Conservation (phyloP, 2,329 filamentous ascomycete genomes). For the Fusarium globosum region DNA sequence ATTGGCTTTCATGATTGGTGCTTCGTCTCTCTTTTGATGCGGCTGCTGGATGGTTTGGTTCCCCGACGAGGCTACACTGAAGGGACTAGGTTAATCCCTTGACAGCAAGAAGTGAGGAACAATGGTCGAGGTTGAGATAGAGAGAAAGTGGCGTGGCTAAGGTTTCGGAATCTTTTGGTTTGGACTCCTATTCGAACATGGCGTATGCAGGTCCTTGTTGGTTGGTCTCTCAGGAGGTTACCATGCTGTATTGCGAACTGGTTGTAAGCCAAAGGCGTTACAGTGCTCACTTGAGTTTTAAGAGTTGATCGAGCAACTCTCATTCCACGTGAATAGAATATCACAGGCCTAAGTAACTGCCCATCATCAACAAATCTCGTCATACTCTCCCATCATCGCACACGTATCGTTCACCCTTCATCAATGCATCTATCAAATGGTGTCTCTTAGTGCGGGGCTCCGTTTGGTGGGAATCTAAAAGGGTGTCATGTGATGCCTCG, state of each 20-base stretch:
- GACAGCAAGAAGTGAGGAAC: not conserved
- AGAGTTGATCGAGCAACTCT: not conserved
- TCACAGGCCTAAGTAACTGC: conserved; percentile 6
- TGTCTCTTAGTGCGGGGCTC: conserved; percentile 26
- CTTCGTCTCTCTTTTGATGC: not conserved
- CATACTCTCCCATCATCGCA: conserved; percentile 24
- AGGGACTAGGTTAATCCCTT: conserved; percentile 13
- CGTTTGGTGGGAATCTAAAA: conserved; percentile 15
- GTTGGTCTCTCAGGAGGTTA: not conserved
- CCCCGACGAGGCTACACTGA: not conserved
- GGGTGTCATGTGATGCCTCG: conserved; percentile 28
- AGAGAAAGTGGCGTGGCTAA: conserved; percentile 19
- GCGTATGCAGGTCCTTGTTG: not conserved
- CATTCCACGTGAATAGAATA: conserved; percentile 14
- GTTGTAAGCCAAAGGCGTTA: not conserved
- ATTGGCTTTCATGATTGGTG: conserved; percentile 43
- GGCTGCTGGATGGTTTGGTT: conserved; percentile 5
- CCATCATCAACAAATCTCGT: conserved; percentile 19
- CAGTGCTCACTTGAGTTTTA: not conserved
- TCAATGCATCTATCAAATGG: conserved; percentile 28
- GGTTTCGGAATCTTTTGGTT: conserved; percentile 30
- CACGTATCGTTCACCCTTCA: conserved; percentile 7
- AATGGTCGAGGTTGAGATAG: not conserved
- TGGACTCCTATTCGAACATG: not conserved
- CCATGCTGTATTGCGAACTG: not conserved